These are phyloP conservation scores for Colletotrichum echinochloae DNA, from an alignment of 2,329 filamentous ascomycete genomes.

Conservation along the genomic window DNA sequence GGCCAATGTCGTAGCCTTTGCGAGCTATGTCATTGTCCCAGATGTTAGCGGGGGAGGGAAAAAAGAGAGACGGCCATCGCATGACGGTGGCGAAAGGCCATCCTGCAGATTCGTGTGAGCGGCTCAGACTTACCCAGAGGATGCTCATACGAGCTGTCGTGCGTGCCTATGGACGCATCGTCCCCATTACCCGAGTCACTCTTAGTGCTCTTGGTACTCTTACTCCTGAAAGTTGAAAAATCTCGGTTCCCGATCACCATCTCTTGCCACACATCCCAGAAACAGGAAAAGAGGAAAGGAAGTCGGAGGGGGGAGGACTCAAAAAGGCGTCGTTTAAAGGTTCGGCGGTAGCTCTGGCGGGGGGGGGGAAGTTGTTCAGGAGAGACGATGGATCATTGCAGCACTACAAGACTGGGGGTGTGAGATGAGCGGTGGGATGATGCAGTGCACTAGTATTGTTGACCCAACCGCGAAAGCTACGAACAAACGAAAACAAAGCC, in stretches of 20 bases:
- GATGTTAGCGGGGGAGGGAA: slow-evolving; percentile 21
- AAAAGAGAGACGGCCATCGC: neutral
- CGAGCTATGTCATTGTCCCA: slow-evolving; percentile 26
- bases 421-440: slow-evolving; percentile 32
- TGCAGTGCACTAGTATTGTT: neutral
- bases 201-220: slow-evolving; percentile 41
- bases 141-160: slow-evolving; percentile 39
- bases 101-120: neutral
- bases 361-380: slow-evolving; percentile 23
- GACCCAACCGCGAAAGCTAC: slow-evolving; percentile 12
- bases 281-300: slow-evolving; percentile 22
- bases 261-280: slow-evolving; percentile 41
- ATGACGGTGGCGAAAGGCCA: neutral
- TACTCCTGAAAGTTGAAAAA: slow-evolving; percentile 38
- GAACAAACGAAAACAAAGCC: neutral
- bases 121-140: slow-evolving; percentile 36
- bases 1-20: slow-evolving; percentile 39
- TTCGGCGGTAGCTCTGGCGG: slow-evolving; percentile 32
- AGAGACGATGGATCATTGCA: slow-evolving; percentile 31
- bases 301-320: slow-evolving; percentile 5
- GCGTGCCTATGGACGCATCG: slow-evolving; percentile 40
- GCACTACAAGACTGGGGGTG: slow-evolving; percentile 24
- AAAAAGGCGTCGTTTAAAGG: slow-evolving; percentile 24
- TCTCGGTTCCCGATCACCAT: slow-evolving; percentile 41
- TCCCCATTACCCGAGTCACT: slow-evolving; percentile 41